Conservation (phyloP, 73 alveolate species). For the Blepharisma japonicum region DNA sequence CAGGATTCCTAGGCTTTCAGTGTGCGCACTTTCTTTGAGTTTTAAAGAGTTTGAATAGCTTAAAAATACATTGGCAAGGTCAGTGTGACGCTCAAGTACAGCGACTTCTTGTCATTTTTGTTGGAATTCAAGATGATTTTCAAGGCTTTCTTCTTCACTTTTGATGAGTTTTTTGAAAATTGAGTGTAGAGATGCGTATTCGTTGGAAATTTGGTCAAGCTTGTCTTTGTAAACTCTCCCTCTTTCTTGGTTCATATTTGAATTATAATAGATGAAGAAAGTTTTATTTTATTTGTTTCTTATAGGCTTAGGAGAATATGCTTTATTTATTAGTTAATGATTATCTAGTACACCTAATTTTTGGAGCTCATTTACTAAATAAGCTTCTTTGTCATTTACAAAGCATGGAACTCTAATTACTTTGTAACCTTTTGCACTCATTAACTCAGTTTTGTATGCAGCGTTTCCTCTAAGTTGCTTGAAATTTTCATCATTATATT, state of each 20-base stretch:
- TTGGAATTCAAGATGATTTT: not conserved
- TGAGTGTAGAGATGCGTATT: slow-evolving; percentile 21
- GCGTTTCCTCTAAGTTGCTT: too few relatives aligned
- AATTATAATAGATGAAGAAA: too few relatives aligned
- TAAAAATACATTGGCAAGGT: not conserved
- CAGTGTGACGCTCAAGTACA: not conserved
- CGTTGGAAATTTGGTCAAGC: slow-evolving; percentile 27
- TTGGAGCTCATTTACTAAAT: too few relatives aligned
- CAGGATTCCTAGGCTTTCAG: not conserved
- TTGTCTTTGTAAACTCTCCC: slow-evolving; percentile 14
- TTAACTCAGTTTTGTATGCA: too few relatives aligned
- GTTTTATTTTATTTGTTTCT: too few relatives aligned
- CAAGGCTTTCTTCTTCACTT: not conserved
- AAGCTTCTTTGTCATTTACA: too few relatives aligned
- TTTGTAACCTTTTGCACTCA: too few relatives aligned
- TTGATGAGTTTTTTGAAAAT: slow-evolving; percentile 19
- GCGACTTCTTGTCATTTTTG: slow-evolving; percentile 1
- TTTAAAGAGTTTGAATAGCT: not conserved
- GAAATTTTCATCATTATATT: too few relatives aligned
- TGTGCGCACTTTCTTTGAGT: not conserved
- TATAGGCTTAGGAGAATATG: too few relatives aligned
- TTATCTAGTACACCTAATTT: too few relatives aligned
- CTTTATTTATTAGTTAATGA: too few relatives aligned
- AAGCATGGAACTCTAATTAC: too few relatives aligned
- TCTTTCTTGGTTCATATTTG: slow-evolving; percentile 13